Evolutionary conservation across 805 yeast genomes (phyloP).

Genomic region (Monosporozyma aerobia): DNA sequence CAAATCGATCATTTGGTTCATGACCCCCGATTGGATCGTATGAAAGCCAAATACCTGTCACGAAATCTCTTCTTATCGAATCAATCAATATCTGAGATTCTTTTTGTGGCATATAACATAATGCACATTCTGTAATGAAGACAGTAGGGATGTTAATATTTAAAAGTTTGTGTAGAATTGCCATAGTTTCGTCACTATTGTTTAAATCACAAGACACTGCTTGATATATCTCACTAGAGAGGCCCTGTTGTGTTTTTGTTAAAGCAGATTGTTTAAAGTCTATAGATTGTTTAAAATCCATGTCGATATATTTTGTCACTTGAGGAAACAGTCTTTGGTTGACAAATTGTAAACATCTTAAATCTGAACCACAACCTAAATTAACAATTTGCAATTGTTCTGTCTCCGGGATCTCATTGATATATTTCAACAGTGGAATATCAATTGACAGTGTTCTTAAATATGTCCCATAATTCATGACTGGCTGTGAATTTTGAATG

Average conservation of each 20-base stretch:
- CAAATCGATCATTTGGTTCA: constrained; percentile 34
- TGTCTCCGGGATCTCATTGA: constrained; percentile 10
- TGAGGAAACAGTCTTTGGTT: constrained; percentile 9
- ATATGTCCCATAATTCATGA: constrained; percentile 65
- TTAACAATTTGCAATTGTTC: constrained; percentile 44
- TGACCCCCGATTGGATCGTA: constrained; percentile 57
- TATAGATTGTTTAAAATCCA: constrained; percentile 42
- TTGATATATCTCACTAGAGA: constrained; percentile 17
- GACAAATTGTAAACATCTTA: constrained; percentile 38
- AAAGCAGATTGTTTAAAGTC: constrained; percentile 33
- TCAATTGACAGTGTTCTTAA: constrained; percentile 49
- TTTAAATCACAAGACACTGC: constrained; percentile 31
- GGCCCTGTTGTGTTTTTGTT: neutral
- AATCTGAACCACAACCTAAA: constrained; percentile 64
- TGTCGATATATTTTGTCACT: constrained; percentile 35
- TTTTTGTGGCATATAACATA: constrained; percentile 42
- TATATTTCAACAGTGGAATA: constrained; percentile 35
- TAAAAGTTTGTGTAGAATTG: neutral
- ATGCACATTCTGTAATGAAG: constrained; percentile 48
- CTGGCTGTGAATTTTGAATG: constrained; percentile 39
- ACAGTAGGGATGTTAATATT: constrained; percentile 35
- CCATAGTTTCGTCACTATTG: constrained; percentile 20
- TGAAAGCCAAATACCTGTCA: constrained; percentile 29
- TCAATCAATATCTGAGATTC: constrained; percentile 34
- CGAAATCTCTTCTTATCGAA: constrained; percentile 24